phyloP scores from a whole-genome alignment of 2,329 filamentous ascomycete genomes.

The Curvularia spicifera region DNA sequence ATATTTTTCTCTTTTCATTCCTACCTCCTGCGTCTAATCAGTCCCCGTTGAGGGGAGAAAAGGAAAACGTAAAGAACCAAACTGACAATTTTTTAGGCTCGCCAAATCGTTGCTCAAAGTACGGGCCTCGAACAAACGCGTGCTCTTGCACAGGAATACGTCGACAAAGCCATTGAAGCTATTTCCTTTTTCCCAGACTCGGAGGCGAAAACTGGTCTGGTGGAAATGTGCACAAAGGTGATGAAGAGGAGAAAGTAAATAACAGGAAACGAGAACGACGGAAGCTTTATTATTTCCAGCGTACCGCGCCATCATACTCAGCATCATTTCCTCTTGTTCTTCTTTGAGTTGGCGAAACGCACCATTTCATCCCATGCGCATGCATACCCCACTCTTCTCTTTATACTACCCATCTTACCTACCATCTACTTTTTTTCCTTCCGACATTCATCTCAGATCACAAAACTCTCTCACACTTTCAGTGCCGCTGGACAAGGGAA shows the following conservation, averaged over 20 bases:
- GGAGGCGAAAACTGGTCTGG: slow-evolving; percentile 87
- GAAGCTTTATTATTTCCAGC: not conserved
- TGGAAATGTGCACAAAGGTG: slow-evolving; percentile 94
- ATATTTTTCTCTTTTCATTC: slow-evolving; percentile 16
- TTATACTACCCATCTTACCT: not conserved
- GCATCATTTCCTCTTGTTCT: not conserved
- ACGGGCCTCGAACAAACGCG: slow-evolving; percentile 92
- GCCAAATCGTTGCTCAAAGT: slow-evolving; percentile 80
- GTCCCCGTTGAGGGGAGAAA: not conserved
- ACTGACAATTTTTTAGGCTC: slow-evolving; percentile 65
- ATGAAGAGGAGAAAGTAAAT: slow-evolving; percentile 82
- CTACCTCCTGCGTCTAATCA: not conserved
- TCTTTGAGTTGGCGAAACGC: not conserved
- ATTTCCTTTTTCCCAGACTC: slow-evolving; percentile 87
- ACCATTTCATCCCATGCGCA: not conserved
- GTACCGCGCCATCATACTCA: not conserved
- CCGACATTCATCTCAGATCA: not conserved
- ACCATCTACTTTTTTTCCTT: not conserved
- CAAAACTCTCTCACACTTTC: not conserved
- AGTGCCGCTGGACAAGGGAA: not conserved
- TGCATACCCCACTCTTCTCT: not conserved
- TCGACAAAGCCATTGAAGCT: slow-evolving; percentile 84
- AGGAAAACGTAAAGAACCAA: not conserved
- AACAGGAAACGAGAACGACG: not conserved
- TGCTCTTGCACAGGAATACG: slow-evolving; percentile 87